These are phyloP conservation scores for Saccharomyces hybrid DNA, from an alignment of 1,139 yeast species.

Conservation along the genomic window DNA sequence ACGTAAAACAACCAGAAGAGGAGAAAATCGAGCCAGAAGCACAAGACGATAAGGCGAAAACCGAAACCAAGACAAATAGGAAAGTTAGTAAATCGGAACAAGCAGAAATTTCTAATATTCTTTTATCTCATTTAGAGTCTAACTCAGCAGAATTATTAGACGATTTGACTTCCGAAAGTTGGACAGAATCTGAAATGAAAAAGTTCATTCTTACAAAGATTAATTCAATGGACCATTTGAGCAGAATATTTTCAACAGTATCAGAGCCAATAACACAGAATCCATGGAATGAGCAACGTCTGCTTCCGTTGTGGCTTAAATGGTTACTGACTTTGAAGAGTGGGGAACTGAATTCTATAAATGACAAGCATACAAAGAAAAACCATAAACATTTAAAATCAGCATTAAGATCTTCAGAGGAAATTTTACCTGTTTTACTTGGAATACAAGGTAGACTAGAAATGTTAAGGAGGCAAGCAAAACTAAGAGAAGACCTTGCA, in stretches of 20 bases:
- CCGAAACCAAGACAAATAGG: constrained; percentile 7
- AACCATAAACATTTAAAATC: constrained; percentile 23
- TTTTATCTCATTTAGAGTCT: constrained; percentile 15
- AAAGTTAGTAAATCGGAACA: constrained; percentile 20
- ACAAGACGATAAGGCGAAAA: constrained; percentile 5
- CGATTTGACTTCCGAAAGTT: constrained; percentile 13
- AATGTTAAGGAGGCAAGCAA: constrained; percentile 66
- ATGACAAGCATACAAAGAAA: constrained; percentile 20
- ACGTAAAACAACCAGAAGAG: neutral
- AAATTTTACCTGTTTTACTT: constrained; percentile 54
- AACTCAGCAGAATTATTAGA: constrained; percentile 11
- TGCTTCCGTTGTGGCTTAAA: constrained; percentile 23
- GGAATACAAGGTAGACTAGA: constrained; percentile 82
- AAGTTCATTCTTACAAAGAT: constrained; percentile 17
- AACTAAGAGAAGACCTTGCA: constrained; percentile 51
- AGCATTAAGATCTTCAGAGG: constrained; percentile 22
- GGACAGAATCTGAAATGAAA: constrained; percentile 25
- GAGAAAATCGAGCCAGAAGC: constrained; percentile 3
- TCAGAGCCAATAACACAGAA: constrained; percentile 16
- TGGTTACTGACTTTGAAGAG: constrained; percentile 23
- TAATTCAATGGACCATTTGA: neutral
- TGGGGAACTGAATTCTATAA: constrained; percentile 9
- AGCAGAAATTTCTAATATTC: constrained; percentile 15
- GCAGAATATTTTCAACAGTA: constrained; percentile 14
- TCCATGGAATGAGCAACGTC: constrained; percentile 18